Evolutionary conservation across 768 basidiomycete species (phyloP).

Genomic region (Mycena galericulata): DNA sequence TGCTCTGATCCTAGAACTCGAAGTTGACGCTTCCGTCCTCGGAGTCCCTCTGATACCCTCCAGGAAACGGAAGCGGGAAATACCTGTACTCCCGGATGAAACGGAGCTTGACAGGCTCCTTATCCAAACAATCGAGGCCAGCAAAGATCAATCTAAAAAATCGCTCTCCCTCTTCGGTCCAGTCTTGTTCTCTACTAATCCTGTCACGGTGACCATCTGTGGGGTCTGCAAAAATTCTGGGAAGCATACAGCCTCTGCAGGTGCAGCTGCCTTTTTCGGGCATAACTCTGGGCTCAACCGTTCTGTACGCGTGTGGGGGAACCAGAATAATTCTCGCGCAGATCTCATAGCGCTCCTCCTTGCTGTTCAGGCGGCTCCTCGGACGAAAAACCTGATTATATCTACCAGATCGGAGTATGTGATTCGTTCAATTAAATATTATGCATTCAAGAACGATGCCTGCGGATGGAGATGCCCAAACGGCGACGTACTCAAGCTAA

Average conservation of each 20-base stretch:
- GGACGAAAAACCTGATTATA: too few species aligned
- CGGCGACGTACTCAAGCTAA: too few species aligned
- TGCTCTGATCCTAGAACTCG: too few species aligned
- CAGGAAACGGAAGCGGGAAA: too few species aligned
- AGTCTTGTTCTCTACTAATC: neutral
- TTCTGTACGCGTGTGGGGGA: neutral
- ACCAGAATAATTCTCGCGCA: neutral
- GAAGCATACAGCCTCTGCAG: neutral
- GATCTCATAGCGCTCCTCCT: constrained; percentile 4
- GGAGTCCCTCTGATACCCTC: too few species aligned
- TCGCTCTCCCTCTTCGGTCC: constrained; percentile 3
- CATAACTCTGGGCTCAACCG: constrained; percentile 2
- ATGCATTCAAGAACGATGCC: too few species aligned
- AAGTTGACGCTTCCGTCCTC: too few species aligned
- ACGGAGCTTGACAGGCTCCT: constrained; percentile 19
- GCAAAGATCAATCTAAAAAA: neutral
- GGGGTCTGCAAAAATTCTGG: neutral
- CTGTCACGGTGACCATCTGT: constrained; percentile 13
- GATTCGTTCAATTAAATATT: too few species aligned
- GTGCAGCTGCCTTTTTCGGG: neutral
- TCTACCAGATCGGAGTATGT: too few species aligned
- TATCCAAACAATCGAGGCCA: constrained; percentile 1
- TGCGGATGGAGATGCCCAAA: too few species aligned
- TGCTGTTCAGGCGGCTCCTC: too few species aligned
- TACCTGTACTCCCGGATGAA: too few species aligned